These are phyloP conservation scores for Cochliopodium minus DNA, from an alignment of 208 protist genomes.

Conservation along the genomic window DNA sequence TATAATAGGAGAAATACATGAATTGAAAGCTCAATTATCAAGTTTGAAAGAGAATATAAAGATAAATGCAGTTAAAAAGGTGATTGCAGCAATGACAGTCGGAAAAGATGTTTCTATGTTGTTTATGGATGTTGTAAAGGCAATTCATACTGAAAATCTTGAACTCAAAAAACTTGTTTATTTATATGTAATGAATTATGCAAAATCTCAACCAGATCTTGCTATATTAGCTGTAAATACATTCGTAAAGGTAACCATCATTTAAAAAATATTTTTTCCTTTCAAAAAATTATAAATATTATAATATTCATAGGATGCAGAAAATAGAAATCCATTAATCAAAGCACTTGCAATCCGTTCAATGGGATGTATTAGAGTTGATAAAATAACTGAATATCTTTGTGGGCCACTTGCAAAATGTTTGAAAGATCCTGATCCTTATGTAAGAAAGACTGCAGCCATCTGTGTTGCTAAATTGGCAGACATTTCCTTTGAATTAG, in stretches of 20 bases:
- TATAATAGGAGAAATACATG: too few species aligned
- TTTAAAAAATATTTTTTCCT: not conserved
- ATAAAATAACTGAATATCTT: slow-evolving; percentile 87
- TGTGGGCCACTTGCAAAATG: slow-evolving; percentile 68
- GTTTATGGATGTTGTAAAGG: slow-evolving; percentile 78
- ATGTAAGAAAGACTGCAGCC: slow-evolving; percentile 91
- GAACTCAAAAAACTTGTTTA: slow-evolving; percentile 96
- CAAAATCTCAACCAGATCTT: slow-evolving; percentile 79
- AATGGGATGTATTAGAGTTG: slow-evolving; percentile 91
- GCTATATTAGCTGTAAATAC: slow-evolving; percentile 89
- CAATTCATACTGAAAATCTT: slow-evolving; percentile 75
- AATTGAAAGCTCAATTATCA: too few species aligned
- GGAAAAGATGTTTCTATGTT: slow-evolving; percentile 84
- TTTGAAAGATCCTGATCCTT: slow-evolving; percentile 82
- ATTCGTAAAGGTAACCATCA: slow-evolving; percentile 50
- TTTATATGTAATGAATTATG: slow-evolving; percentile 94
- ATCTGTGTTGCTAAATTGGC: slow-evolving; percentile 90
- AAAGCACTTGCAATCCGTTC: slow-evolving; percentile 88
- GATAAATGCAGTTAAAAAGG: slow-evolving; percentile 85
- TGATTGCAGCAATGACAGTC: slow-evolving; percentile 91
- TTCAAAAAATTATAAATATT: not conserved
- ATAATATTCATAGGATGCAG: slow-evolving; percentile 56
- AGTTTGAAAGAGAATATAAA: too few species aligned
- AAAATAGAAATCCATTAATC: slow-evolving; percentile 79
- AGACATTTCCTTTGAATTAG: slow-evolving; percentile 63